A percentile compares a stretch with the other conserved stretches of the same genome.
Conservation (phyloP, 148 eudicot genomes). For the Rhododendron ovatum region DNA sequence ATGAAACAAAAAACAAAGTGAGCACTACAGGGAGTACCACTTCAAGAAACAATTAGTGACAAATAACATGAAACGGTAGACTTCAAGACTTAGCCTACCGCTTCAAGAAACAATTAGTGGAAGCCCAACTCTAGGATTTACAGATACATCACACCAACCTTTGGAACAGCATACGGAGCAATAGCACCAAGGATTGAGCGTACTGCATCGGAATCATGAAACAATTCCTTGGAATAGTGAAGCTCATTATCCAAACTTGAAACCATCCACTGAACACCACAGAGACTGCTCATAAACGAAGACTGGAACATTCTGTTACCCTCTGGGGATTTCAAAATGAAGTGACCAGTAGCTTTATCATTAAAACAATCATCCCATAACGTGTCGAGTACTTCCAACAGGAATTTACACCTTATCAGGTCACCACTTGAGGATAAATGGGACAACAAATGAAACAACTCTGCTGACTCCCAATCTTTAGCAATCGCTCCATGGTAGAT, state of each 20-base stretch:
- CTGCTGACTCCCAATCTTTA: constrained; percentile 88
- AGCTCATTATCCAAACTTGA: constrained; percentile 59
- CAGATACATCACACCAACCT: constrained; percentile 48
- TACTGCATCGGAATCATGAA: constrained; percentile 71
- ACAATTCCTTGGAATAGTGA: constrained; percentile 65
- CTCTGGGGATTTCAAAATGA: constrained; percentile 27
- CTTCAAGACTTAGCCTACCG: too few relatives aligned
- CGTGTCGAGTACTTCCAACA: constrained; percentile 73
- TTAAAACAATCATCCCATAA: constrained; percentile 71
- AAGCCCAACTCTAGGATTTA: neutral
- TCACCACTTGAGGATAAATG: constrained; percentile 43
- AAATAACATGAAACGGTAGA: neutral
- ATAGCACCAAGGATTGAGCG: constrained; percentile 63
- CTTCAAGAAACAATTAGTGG: neutral
- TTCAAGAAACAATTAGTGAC: neutral
- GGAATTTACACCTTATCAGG: constrained; percentile 41
- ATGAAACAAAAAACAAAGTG: neutral
- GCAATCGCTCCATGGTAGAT: constrained; percentile 37
- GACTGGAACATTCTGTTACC: constrained; percentile 44
- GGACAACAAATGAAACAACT: constrained; percentile 51
- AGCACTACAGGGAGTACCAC: neutral
- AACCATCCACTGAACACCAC: constrained; percentile 53
- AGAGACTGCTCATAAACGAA: constrained; percentile 49
- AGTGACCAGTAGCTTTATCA: constrained; percentile 54
- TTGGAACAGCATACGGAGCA: constrained; percentile 82